These are phyloP conservation scores for Tricholoma matsutake DNA, from an alignment of 768 basidiomycete genomes.

Conservation along the genomic window DNA sequence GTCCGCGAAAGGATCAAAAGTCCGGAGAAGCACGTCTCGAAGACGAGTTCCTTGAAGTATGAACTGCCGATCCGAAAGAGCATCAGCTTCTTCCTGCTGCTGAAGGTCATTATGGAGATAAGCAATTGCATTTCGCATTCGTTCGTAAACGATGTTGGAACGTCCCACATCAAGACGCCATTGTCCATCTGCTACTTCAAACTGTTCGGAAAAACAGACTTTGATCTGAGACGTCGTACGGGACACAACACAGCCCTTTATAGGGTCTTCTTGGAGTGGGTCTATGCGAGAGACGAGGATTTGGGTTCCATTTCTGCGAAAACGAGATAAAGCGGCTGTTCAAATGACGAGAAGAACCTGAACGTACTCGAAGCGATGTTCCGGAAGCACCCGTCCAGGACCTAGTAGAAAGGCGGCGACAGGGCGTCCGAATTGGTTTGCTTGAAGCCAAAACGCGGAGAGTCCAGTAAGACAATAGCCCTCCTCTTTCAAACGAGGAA, in stretches of 20 bases:
- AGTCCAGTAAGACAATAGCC: conserved; percentile 72
- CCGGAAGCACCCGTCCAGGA: conserved; percentile 59
- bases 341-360: not conserved
- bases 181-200: conserved; percentile 40
- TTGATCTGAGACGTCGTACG: conserved; percentile 49
- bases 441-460: conserved; percentile 65
- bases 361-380: conserved; percentile 72
- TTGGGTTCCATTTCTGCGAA: conserved; percentile 65
- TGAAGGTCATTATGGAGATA: conserved; percentile 54
- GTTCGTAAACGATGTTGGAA: conserved; percentile 60
- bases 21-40: conserved; percentile 64
- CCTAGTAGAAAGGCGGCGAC: conserved; percentile 65
- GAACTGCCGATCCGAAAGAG: conserved; percentile 38
- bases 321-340: not conserved
- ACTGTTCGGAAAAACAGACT: conserved; percentile 51
- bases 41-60: conserved; percentile 70
- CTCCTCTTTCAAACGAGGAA: conserved; percentile 56
- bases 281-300: conserved; percentile 62
- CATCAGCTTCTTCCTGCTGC: conserved; percentile 31
- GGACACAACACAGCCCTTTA: conserved; percentile 54
- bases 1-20: conserved; percentile 39
- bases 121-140: conserved; percentile 67
- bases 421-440: conserved; percentile 59
- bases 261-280: conserved; percentile 53
- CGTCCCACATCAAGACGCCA: conserved; percentile 75